Evolutionary conservation across 2,329 filamentous ascomycete genomes (phyloP).

Genomic region (Salinomyces thailandicus): DNA sequence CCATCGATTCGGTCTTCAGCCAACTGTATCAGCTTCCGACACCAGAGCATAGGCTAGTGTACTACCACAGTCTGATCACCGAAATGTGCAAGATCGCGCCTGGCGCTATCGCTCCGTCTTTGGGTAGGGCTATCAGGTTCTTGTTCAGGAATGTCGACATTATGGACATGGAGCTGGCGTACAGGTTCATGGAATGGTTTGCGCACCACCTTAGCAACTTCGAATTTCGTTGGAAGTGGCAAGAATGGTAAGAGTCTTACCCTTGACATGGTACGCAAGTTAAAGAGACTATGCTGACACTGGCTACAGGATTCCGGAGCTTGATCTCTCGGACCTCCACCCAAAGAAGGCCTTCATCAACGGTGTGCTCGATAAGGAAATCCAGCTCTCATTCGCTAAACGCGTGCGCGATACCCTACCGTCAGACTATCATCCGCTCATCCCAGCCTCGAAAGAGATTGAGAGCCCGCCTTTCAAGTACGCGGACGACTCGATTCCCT

Average conservation of each 20-base stretch:
- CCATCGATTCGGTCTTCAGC: slow-evolving; percentile 94
- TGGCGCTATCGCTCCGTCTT: slow-evolving; percentile 86
- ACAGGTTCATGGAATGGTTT: slow-evolving; percentile 95
- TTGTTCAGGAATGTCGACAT: slow-evolving; percentile 72
- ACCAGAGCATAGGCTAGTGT: slow-evolving; percentile 87
- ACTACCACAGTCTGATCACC: slow-evolving; percentile 90
- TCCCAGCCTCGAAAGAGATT: slow-evolving; percentile 80
- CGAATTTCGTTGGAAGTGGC: slow-evolving; percentile 99
- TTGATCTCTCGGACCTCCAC: slow-evolving; percentile 63
- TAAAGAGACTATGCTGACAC: no score
- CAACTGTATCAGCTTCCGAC: slow-evolving; percentile 81
- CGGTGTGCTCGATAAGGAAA: slow-evolving; percentile 89
- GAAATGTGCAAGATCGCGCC: slow-evolving; percentile 94
- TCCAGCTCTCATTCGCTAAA: slow-evolving; percentile 89
- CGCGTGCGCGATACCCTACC: slow-evolving; percentile 90
- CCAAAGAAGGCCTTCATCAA: slow-evolving; percentile 89
- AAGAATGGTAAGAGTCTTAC: slow-evolving; percentile 70
- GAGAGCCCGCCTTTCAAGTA: slow-evolving; percentile 97
- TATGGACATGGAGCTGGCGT: slow-evolving; percentile 76
- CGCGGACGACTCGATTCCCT: slow-evolving; percentile 62
- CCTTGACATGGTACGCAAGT: no score
- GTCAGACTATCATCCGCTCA: slow-evolving; percentile 67
- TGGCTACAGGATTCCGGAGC: slow-evolving; percentile 64
- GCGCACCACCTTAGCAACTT: slow-evolving; percentile 97
- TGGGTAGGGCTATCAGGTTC: slow-evolving; percentile 86